phyloP scores from a whole-genome alignment of 2,329 filamentous ascomycete genomes.

The Aspergillus vadensis region DNA sequence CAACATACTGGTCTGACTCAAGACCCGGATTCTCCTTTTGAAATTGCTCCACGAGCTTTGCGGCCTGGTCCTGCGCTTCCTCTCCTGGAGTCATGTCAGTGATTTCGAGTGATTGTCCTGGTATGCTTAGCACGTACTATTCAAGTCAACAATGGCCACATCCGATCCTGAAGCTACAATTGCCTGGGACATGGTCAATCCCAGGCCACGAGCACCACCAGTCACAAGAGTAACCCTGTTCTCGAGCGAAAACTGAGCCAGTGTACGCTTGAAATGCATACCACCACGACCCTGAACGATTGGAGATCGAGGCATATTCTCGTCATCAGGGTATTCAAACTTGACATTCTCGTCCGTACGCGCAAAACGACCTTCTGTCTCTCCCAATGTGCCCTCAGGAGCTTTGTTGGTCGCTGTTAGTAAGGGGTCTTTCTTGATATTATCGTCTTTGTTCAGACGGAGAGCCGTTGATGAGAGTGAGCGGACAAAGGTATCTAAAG shows the following conservation, averaged over 20 bases:
- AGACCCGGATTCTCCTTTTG: conserved; percentile 76
- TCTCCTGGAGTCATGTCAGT: conserved; percentile 60
- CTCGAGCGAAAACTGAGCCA: conserved; percentile 84
- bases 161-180: conserved; percentile 86
- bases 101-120: neutral
- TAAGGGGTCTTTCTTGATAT: conserved; percentile 28
- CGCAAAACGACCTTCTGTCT: conserved; percentile 68
- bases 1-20: conserved; percentile 55
- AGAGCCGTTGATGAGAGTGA: conserved; percentile 34
- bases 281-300: conserved; percentile 77
- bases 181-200: conserved; percentile 89
- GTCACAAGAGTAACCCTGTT: conserved; percentile 83
- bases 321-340: conserved; percentile 75
- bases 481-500: conserved; percentile 24
- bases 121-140: conserved; percentile 61
- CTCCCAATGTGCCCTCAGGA: conserved; percentile 31
- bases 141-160: conserved; percentile 90
- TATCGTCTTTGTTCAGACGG: conserved; percentile 29
- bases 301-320: conserved; percentile 69
- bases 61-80: conserved; percentile 76
- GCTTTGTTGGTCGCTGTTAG: conserved; percentile 34
- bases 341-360: conserved; percentile 77
- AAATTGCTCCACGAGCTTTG: conserved; percentile 73
- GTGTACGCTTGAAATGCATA: conserved; percentile 79
- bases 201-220: conserved; percentile 84